Base-by-base conservation (phyloP, 148 eudicot genomes). In the Diospyros lotus region DNA sequence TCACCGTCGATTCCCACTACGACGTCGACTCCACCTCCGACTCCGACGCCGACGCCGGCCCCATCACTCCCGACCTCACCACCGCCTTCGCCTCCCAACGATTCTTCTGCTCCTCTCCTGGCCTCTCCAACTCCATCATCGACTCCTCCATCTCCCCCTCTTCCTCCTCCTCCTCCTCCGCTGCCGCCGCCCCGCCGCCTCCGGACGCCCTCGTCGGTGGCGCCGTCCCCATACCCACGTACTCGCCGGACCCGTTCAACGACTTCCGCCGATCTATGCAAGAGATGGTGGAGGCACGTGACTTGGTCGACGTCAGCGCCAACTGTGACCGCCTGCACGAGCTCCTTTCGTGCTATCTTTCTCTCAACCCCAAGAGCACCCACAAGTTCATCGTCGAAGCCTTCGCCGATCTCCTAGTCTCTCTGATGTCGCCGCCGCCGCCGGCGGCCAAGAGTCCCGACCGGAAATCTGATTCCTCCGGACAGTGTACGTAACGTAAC, bases 241-340 rank as follows among this genome's bases (percentile, higher is more conserved):
- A 84, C 78, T 95, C 99, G 2, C 98, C 93, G n/a, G 93, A 95
- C 83, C 99, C 99, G 0, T 95, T 78, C 80, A 17, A 69, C 0
- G 99, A 95, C 70, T 95, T 95, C 80, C 82, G 97, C 72, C 84
- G 78, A 58, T 95, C 99, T 11, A 95, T 95, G 99, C 91, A 93
- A 56, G 98, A 95, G 73, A 93, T 93, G 97, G 96, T 95, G 86
- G 99, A 90, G 77, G 89, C 99, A 63, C 90, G 90, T 74, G 90
- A 84, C 3, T 18, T 87, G 44, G 74, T 51, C 9, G 91, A 81
- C 43, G 87, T 73, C 0, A 67, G 73, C 4, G 85, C 80, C 13
- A 85, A 82, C 9, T 93, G 97, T 97, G 91, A 90, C 12, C 81
- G 84, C 68, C 75, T 95, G 64, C 97, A 95, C 48, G 91, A 95